Conservation (phyloP, 1,284 basidiomycete species). For the Volvariella volvacea region DNA sequence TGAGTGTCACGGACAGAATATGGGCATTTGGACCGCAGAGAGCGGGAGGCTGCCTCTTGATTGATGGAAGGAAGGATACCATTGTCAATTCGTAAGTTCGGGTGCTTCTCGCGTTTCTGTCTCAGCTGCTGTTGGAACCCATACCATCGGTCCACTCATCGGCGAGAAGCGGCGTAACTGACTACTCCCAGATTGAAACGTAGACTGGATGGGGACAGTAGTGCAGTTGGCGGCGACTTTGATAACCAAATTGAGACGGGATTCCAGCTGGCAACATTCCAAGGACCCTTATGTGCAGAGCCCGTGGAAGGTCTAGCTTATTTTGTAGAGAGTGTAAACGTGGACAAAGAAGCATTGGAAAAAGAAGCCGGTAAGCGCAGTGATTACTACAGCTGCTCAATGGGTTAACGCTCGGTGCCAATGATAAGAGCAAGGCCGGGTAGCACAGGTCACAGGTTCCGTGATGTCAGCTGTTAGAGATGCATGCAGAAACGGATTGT, state of each 20-base stretch:
- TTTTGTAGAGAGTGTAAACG: conserved; percentile 73
- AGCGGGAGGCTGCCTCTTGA: conserved; percentile 81
- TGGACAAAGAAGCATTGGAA: conserved; percentile 56
- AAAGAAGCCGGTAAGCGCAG: conserved; percentile 52
- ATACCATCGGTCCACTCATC: no score
- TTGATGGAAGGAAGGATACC: conserved; percentile 56
- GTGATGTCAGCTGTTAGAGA: conserved; percentile 88
- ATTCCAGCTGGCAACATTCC: conserved; percentile 91
- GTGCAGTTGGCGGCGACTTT: conserved; percentile 48
- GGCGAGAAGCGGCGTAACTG: conserved; percentile 9
- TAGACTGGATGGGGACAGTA: conserved; percentile 32
- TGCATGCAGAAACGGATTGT: conserved; percentile 79
- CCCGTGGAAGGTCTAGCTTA: conserved; percentile 93
- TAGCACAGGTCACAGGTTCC: conserved; percentile 81
- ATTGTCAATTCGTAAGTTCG: conserved; percentile 48
- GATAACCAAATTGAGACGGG: conserved; percentile 86
- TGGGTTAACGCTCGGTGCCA: background rate
- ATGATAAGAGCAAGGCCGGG: conserved; percentile 50
- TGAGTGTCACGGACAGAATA: conserved; percentile 56
- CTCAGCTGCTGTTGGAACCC: no score
- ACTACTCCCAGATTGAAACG: conserved; percentile 36
- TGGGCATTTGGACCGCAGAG: conserved; percentile 92
- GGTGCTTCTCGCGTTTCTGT: no score
- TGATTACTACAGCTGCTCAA: background rate
- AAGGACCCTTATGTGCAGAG: conserved; percentile 93